phyloP scores from a whole-genome alignment of 148 eudicot species.

The Heliosperma pusillum region DNA sequence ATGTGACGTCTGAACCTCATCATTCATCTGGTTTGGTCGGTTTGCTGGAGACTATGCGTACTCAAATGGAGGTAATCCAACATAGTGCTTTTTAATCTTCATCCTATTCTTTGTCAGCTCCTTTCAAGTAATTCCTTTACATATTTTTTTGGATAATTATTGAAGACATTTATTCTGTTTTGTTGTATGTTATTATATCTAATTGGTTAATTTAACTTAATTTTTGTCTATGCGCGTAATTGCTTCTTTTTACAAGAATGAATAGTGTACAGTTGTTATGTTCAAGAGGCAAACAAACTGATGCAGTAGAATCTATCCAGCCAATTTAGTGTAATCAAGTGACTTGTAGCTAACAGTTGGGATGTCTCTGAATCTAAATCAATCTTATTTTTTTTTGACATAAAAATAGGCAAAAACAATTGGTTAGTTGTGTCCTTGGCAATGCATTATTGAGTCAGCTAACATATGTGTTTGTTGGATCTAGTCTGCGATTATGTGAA shows the following conservation, averaged over 20 bases:
- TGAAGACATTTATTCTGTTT: not conserved
- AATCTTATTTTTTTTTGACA: not conserved
- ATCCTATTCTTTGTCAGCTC: conserved; percentile 6
- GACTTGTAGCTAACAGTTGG: not conserved
- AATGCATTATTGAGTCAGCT: not conserved
- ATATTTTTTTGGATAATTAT: not conserved
- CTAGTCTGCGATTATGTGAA: not conserved
- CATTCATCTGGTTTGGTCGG: conserved; percentile 76
- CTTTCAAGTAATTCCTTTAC: not conserved
- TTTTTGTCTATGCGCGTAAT: conserved; percentile 15
- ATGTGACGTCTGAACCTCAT: conserved; percentile 50
- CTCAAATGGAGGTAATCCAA: conserved; percentile 90
- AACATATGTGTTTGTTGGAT: not conserved
- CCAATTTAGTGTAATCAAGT: not conserved
- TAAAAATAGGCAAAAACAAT: not conserved
- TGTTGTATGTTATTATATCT: not conserved
- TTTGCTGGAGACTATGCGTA: conserved; percentile 88
- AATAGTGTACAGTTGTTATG: conserved; percentile 4
- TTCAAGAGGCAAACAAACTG: not conserved
- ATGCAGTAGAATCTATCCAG: conserved; percentile 9
- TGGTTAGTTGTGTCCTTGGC: not conserved
- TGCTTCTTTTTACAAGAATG: not conserved
- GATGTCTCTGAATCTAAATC: not conserved
- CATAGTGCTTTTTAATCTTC: conserved; percentile 15
- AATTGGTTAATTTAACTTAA: not conserved